Conservation (phyloP, 805 yeast species). For the Metschnikowia koreensis region DNA sequence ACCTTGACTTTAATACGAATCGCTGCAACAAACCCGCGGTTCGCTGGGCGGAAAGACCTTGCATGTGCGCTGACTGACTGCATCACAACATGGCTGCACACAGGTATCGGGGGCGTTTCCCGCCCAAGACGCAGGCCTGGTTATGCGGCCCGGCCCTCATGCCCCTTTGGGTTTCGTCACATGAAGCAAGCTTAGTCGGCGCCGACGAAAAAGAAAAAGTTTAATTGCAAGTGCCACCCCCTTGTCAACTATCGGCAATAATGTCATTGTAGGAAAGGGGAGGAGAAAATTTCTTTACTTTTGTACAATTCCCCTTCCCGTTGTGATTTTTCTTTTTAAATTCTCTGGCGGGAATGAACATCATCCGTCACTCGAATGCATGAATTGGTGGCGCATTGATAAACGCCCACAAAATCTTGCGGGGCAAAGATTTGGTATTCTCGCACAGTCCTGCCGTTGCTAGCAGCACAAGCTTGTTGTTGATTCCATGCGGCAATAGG, state of each 20-base stretch:
- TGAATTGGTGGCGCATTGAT: neutral
- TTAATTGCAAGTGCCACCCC: neutral
- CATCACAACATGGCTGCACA: neutral
- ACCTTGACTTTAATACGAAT: conserved; percentile 1
- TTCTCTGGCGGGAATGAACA: neutral
- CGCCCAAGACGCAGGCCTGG: neutral
- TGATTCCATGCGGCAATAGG: neutral
- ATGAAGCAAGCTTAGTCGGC: neutral
- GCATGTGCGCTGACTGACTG: conserved; percentile 4
- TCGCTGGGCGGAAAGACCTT: neutral
- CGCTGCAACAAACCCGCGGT: neutral
- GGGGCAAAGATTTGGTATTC: neutral
- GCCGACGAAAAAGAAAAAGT: neutral
- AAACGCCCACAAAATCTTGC: neutral
- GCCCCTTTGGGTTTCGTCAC: neutral
- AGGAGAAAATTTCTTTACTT: too few species aligned
- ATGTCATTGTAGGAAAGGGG: too few species aligned
- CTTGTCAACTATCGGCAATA: too few species aligned
- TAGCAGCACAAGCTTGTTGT: neutral
- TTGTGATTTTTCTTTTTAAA: too few species aligned
- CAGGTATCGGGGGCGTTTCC: neutral
- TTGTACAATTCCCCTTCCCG: too few species aligned
- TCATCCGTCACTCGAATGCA: neutral
- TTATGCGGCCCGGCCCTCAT: neutral
- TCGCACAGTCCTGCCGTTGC: neutral